These are phyloP conservation scores for Trichoderma sp. DNA, from an alignment of 2,329 filamentous ascomycete species.

Conservation along the genomic window DNA sequence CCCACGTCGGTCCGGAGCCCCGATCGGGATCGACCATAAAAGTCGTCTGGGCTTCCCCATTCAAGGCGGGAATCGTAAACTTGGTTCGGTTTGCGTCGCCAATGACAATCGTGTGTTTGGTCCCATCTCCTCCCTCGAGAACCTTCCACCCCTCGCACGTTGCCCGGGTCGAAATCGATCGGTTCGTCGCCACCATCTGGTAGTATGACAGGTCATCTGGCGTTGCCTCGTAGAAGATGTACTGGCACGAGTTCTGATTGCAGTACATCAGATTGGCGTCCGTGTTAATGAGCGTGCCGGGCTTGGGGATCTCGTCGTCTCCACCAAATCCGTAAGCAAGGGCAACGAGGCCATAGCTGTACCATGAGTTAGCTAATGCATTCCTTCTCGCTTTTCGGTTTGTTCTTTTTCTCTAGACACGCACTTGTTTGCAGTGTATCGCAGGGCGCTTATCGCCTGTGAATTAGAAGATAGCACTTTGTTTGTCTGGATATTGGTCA, in stretches of 20 bases:
- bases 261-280: constrained; percentile 35
- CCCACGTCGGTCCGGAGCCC: constrained; percentile 29
- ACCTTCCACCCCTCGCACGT: constrained; percentile 33
- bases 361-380: background rate
- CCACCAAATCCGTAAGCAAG: constrained; percentile 29
- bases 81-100: constrained; percentile 24
- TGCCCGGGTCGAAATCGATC: constrained; percentile 31
- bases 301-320: constrained; percentile 26
- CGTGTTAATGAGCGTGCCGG: constrained; percentile 32
- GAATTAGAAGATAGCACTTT: constrained; percentile 28
- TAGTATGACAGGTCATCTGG: constrained; percentile 20
- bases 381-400: background rate
- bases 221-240: constrained; percentile 38
- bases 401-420: background rate
- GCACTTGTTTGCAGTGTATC: constrained; percentile 43
- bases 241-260: constrained; percentile 30
- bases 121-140: constrained; percentile 32
- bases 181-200: constrained; percentile 31
- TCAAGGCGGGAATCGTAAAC: constrained; percentile 27
- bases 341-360: constrained; percentile 39
- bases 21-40: constrained; percentile 34
- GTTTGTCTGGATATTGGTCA: constrained; percentile 35
- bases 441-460: constrained; percentile 31
- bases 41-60: constrained; percentile 35
- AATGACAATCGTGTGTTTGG: constrained; percentile 28